Evolutionary conservation across 164 flowering plant species (phyloP).

Genomic region (Litsea cubeba): DNA sequence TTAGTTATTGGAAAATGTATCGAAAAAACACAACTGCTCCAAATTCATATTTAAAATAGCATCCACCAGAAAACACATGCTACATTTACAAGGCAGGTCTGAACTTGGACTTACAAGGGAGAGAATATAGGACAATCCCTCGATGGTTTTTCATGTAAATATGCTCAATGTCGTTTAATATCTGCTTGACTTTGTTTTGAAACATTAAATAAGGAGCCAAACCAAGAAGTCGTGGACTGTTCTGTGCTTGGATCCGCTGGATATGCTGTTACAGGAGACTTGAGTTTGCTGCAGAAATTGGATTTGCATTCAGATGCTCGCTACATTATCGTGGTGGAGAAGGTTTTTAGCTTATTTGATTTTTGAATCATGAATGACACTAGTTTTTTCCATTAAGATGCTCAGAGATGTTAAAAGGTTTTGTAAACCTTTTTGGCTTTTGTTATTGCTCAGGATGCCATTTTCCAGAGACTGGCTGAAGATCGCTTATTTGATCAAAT

Average conservation of each 20-base stretch:
- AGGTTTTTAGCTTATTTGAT: slow-evolving; percentile 39
- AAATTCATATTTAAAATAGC: no score
- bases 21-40: no score
- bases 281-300: slow-evolving; percentile 49
- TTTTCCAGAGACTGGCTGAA: slow-evolving; percentile 86
- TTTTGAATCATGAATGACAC: not conserved
- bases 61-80: no score
- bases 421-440: not conserved
- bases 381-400: not conserved
- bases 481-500: slow-evolving; percentile 79
- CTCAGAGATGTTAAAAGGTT: not conserved
- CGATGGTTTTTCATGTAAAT: not conserved
- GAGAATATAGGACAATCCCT: not conserved
- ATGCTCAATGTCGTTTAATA: not conserved
- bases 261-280: slow-evolving; percentile 76
- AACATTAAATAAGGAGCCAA: slow-evolving; percentile 54
- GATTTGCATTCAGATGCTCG: slow-evolving; percentile 72
- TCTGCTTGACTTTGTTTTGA: slow-evolving; percentile 6
- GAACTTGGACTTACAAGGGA: not conserved
- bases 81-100: not conserved
- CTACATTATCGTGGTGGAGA: slow-evolving; percentile 83
- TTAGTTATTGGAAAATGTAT: no score
- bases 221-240: slow-evolving; percentile 70
- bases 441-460: slow-evolving; percentile 64
- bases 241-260: slow-evolving; percentile 83